Evolutionary conservation across 2,329 filamentous ascomycete genomes (phyloP), one percentile per base, ranked within the genome.

Genomic region (Triangularia verruculosa): DNA sequence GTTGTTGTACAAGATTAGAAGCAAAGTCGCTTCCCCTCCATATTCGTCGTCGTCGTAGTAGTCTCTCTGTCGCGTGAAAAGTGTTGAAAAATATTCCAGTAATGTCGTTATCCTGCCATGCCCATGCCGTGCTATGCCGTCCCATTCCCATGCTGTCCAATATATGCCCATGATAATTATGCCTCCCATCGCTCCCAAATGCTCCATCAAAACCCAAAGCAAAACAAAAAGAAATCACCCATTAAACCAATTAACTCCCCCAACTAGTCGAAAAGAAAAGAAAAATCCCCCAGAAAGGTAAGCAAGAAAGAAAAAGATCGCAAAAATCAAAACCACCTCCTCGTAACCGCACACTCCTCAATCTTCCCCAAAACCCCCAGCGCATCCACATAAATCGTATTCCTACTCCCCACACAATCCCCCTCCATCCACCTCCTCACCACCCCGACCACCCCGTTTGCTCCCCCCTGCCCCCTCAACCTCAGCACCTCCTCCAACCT

Each of bases 341-440:
- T 73, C 60, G 75, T 47, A 47, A 20, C 75, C 8, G 71, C 74
- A 1, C 77, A 75, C 66, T 81, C 78, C 68, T 84, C 81, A 59
- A 87, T 71, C 69, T 79, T 82, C 68, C 75, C 78, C 67, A 88
- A 68, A 59, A 86, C 83, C 1, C 78, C 74, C 3, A 84, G 76
- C 6, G 83, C 82, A 68, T 87, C 84, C 24, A 82, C 77, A 52
- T 83, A 81, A 57, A 86, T 70, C 55, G 80, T 78, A 68, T 78
- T 85, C 57, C 78, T 76, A 20, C 77, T 76, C 5, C 81, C 83
- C 3, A 80, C 72, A 39, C 80, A 82, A 59, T 86, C 84, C 51
- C 71, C 71, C 69, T 83, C 80, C 51, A 87, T 73, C 51, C 78
- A 73, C 32, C 77, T 74, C 15, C 78, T 76, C 6, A 80, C 82